Conservation (phyloP, 2,329 filamentous ascomycete genomes). For the Aureobasidium sp. region DNA sequence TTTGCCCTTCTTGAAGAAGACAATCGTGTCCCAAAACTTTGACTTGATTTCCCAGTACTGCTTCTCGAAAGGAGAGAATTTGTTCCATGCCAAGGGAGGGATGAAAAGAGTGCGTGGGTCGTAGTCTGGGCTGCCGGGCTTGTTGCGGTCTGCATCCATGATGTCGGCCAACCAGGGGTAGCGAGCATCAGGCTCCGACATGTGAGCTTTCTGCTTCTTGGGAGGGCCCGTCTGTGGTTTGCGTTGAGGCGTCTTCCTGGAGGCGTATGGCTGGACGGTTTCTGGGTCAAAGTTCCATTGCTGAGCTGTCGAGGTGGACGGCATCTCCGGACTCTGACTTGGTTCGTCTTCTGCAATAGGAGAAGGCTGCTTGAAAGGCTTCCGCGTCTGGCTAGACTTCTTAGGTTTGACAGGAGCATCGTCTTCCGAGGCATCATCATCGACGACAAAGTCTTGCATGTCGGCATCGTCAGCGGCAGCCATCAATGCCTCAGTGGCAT, state of each 20-base stretch:
- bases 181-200: constrained; percentile 74
- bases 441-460: constrained; percentile 80
- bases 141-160: constrained; percentile 74
- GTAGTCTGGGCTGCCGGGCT: constrained; percentile 74
- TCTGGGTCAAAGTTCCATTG: constrained; percentile 74
- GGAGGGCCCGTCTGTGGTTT: constrained; percentile 22
- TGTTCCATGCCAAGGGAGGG: constrained; percentile 68
- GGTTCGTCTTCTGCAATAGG: constrained; percentile 37
- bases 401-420: constrained; percentile 59
- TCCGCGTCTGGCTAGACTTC: constrained; percentile 47
- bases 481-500: constrained; percentile 49
- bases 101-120: constrained; percentile 89
- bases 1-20: constrained; percentile 99
- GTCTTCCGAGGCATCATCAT: constrained; percentile 72
- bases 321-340: constrained; percentile 38
- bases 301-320: constrained; percentile 58
- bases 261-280: constrained; percentile 40
- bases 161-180: constrained; percentile 88
- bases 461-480: constrained; percentile 60
- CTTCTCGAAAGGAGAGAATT: constrained; percentile 91
- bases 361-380: constrained; percentile 42
- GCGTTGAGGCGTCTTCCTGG: constrained; percentile 25
- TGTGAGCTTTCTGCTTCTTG: constrained; percentile 61
- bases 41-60: constrained; percentile 99
- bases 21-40: constrained; percentile 93